Conservation (phyloP, 345 rosid species). For the Populus davidiana region DNA sequence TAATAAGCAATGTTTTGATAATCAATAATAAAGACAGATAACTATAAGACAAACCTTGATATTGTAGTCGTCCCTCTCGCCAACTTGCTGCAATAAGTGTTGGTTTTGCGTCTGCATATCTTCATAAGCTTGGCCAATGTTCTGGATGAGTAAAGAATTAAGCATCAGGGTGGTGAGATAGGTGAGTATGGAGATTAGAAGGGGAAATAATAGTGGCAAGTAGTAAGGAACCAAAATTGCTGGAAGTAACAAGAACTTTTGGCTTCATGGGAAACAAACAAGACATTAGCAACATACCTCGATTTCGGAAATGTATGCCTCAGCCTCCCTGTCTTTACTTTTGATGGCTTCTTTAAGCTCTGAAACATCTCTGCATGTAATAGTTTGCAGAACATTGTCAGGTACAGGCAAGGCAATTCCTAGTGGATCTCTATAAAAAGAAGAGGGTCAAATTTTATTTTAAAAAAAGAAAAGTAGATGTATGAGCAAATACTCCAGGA, state of each 20-base stretch:
- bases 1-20: too few relatives aligned
- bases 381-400: background rate
- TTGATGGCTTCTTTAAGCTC: constrained; percentile 79
- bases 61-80: constrained; percentile 86
- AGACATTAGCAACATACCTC: constrained; percentile 47
- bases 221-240: constrained; percentile 5
- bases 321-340: constrained; percentile 76
- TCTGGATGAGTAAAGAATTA: constrained; percentile 40
- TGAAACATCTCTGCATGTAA: constrained; percentile 58
- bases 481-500: too few relatives aligned
- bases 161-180: background rate
- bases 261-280: background rate
- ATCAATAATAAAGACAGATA: constrained; percentile 2
- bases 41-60: constrained; percentile 60
- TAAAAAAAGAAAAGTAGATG: too few relatives aligned
- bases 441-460: too few relatives aligned
- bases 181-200: background rate
- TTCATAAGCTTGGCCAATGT: constrained; percentile 93
- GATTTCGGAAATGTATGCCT: constrained; percentile 85
- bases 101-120: constrained; percentile 96
- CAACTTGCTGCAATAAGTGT: constrained; percentile 75
- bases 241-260: background rate
- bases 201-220: background rate
- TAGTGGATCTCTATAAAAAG: background rate
- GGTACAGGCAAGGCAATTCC: background rate